phyloP scores from a whole-genome alignment of 208 protist genomes.

The Acanthamoeba lenticulata region DNA sequence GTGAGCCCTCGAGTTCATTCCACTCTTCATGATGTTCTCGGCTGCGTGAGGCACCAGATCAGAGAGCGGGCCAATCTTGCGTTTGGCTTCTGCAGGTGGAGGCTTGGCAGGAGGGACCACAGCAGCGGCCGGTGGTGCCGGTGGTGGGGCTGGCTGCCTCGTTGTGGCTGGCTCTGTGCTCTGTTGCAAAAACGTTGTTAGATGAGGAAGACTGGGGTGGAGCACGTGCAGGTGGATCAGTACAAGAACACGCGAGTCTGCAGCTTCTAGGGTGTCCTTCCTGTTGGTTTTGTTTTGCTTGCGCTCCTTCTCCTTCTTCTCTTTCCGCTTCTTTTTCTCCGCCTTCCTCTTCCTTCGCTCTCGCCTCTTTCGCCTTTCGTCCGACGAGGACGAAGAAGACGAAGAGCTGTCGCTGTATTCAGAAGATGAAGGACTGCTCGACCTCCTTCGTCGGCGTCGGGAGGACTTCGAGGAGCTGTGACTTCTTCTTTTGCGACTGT shows the following conservation, averaged over 20 bases:
- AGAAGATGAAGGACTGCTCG: background rate
- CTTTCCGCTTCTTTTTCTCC: background rate
- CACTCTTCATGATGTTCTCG: background rate
- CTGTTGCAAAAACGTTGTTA: background rate
- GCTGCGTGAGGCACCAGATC: background rate
- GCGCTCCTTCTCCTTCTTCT: background rate
- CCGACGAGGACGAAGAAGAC: background rate
- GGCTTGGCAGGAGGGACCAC: background rate
- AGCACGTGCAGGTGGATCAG: background rate
- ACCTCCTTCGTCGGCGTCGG: background rate
- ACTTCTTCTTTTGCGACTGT: background rate
- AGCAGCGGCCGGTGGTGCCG: background rate
- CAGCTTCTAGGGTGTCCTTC: no score
- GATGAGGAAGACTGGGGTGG: no score
- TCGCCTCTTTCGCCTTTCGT: background rate
- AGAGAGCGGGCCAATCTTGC: constrained; percentile 6
- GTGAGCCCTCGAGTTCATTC: no score
- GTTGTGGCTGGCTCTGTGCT: background rate
- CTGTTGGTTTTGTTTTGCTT: background rate
- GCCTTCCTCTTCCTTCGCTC: background rate
- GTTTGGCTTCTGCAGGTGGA: no score
- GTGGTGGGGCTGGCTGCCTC: background rate
- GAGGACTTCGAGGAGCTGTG: background rate
- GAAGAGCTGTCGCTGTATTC: background rate
- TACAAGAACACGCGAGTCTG: no score